A percentile compares a stretch with the other conserved stretches of the same genome.
phyloP scores from a whole-genome alignment of 306 rosid species.

The Malus asiatica region DNA sequence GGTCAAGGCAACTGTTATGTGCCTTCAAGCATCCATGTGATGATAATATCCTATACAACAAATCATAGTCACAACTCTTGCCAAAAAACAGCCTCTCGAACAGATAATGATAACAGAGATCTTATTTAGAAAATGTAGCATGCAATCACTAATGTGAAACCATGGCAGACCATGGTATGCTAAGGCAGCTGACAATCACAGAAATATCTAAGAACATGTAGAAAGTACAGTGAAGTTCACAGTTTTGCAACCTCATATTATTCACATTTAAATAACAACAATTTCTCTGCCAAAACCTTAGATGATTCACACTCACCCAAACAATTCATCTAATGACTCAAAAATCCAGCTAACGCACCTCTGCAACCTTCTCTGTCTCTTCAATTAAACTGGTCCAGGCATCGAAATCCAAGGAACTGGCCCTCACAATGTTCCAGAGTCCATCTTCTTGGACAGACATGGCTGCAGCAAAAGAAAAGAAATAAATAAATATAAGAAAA shows the following conservation, averaged over 20 bases:
- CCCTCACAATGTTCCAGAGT: slow-evolving; percentile 86
- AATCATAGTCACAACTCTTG: no score
- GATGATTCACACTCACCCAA: background rate
- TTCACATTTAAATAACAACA: background rate
- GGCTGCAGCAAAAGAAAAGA: slow-evolving; percentile 27
- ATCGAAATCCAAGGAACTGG: slow-evolving; percentile 85
- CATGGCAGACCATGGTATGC: background rate
- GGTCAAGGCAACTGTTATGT: no score
- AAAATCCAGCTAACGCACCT: slow-evolving; percentile 38
- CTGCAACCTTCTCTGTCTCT: slow-evolving; percentile 87
- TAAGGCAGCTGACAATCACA: background rate
- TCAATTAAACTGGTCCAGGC: slow-evolving; percentile 91
- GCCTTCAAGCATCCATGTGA: no score
- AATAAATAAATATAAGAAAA: slow-evolving; percentile 3
- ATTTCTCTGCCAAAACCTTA: background rate
- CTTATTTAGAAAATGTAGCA: no score
- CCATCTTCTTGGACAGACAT: slow-evolving; percentile 85
- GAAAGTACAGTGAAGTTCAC: background rate
- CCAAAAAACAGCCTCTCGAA: no score
- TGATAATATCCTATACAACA: no score
- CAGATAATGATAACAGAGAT: no score
- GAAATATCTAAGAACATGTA: background rate
- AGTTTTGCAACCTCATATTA: background rate
- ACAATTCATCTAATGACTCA: slow-evolving; percentile 2
- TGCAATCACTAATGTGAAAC: background rate